A percentile compares a stretch with the other conserved stretches of the same genome.
Evolutionary conservation across 345 rosid genomes (phyloP).

Genomic region (Eucalyptus marginata): DNA sequence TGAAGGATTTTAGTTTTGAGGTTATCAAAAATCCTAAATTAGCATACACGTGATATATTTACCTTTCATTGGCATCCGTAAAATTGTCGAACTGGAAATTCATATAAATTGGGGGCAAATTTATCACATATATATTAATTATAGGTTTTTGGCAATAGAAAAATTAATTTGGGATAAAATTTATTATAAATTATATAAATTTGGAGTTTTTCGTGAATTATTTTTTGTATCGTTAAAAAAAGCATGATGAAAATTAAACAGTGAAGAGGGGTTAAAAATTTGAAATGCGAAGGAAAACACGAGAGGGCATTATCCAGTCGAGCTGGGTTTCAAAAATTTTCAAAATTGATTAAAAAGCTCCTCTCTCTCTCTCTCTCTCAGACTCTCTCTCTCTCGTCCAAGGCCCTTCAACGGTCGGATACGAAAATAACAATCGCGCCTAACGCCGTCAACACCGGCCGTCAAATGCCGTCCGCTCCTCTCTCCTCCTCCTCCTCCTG

Average conservation of each 20-base stretch:
- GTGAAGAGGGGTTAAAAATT: not conserved
- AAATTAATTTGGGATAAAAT: rapidly evolving
- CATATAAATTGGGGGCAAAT: no score
- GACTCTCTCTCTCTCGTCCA: not conserved
- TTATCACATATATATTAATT: no score
- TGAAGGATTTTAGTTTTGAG: no score
- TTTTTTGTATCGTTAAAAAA: not conserved
- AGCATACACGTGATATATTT: no score
- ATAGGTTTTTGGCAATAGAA: rapidly evolving
- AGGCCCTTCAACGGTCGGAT: not conserved
- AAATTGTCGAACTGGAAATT: no score
- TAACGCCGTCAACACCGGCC: not conserved
- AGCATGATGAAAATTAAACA: not conserved
- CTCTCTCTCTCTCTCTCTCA: not conserved
- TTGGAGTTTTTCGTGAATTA: no score
- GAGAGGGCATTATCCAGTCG: not conserved
- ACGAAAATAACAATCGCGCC: not conserved
- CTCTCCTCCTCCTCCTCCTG: not conserved
- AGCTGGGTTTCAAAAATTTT: not conserved
- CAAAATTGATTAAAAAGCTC: not conserved
- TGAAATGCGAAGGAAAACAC: not conserved
- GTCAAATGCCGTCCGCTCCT: not conserved
- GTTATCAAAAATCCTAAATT: no score
- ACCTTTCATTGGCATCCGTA: no score
- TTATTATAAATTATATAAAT: no score